These are phyloP conservation scores for Mucor ambiguus DNA, from an alignment of 371 early-diverging fungal genomes.

Conservation along the genomic window DNA sequence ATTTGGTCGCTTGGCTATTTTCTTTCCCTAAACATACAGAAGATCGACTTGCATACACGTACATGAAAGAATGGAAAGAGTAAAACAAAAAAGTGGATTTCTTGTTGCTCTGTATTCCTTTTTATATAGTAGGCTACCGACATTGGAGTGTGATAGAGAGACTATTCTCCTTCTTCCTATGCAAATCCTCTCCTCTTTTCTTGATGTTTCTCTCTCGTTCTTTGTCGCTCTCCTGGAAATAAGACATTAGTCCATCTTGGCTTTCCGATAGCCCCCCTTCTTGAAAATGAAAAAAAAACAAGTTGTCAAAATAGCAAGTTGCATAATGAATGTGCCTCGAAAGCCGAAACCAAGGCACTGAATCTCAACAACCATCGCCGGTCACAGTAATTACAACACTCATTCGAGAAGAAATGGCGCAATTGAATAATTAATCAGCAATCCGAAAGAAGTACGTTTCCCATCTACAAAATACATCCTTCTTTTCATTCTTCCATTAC, in stretches of 20 bases:
- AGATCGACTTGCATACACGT: conserved; percentile 8
- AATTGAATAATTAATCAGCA: conserved; percentile 28
- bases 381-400: background rate
- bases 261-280: background rate
- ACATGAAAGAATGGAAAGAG: conserved; percentile 4
- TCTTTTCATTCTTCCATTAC: background rate
- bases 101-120: background rate
- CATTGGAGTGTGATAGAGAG: background rate
- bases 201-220: background rate
- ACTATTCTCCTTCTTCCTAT: background rate
- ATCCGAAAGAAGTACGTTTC: background rate
- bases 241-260: background rate
- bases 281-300: background rate
- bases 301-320: background rate
- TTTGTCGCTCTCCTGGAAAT: background rate
- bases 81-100: background rate
- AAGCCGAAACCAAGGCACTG: background rate
- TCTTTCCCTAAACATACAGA: conserved; percentile 3
- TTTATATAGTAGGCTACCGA: background rate
- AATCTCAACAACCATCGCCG: background rate
- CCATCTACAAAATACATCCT: conserved; percentile 2
- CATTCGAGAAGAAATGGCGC: background rate
- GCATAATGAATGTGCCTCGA: background rate
- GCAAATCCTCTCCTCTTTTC: background rate
- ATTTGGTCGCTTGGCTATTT: background rate